phyloP scores from a whole-genome alignment of 2,329 filamentous ascomycete genomes.

The Trichophyton verrucosum region DNA sequence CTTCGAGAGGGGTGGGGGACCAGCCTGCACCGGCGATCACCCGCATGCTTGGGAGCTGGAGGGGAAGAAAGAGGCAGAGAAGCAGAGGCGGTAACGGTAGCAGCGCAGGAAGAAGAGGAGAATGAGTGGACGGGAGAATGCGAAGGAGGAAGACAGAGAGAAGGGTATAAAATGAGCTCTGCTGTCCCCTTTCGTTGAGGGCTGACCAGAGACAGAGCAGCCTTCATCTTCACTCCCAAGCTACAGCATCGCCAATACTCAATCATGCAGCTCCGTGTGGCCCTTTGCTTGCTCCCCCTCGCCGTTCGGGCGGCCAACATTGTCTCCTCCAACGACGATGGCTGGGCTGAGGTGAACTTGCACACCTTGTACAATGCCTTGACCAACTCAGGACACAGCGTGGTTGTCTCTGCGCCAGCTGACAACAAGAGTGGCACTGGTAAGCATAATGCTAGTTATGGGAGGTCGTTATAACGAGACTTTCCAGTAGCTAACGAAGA shows the following conservation, averaged over 20 bases:
- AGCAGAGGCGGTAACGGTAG: not conserved
- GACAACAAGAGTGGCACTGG: not conserved
- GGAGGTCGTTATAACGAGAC: not conserved
- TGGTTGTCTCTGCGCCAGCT: not conserved
- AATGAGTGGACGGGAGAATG: no score
- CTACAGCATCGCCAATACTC: not conserved
- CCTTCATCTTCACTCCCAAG: not conserved
- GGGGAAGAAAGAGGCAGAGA: not conserved
- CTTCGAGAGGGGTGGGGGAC: not conserved
- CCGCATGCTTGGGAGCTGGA: not conserved
- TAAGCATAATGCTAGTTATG: not conserved
- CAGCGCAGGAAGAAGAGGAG: not conserved
- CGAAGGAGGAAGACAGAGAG: not conserved
- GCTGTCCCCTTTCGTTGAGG: not conserved
- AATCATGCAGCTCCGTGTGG: not conserved
- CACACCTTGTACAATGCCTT: not conserved
- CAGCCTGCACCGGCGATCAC: not conserved
- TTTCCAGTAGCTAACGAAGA: not conserved
- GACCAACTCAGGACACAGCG: not conserved
- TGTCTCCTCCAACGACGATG: not conserved
- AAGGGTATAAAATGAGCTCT: not conserved
- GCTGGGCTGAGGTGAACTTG: not conserved
- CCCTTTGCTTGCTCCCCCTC: not conserved
- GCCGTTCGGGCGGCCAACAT: not conserved
- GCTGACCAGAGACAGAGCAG: not conserved